These are phyloP conservation scores for Trypethelium eluteriae DNA, from an alignment of 495 filamentous ascomycete genomes.

Conservation along the genomic window DNA sequence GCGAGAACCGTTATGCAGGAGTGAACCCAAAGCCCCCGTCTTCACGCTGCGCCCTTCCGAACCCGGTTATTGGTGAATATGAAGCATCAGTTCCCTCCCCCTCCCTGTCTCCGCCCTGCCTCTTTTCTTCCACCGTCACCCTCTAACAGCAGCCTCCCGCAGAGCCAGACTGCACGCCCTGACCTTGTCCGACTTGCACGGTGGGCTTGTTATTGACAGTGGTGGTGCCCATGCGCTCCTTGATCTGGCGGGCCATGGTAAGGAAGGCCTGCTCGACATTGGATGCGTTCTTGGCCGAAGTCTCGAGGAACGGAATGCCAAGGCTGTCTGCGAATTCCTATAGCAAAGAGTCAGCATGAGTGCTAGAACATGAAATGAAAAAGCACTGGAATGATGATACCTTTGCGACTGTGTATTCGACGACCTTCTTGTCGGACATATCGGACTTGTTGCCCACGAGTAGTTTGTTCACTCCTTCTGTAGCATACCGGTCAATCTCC, in stretches of 20 bases:
- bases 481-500: slow-evolving; percentile 97
- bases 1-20: slow-evolving; percentile 8
- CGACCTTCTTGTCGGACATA: slow-evolving; percentile 99
- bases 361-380: not conserved
- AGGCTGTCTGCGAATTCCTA: slow-evolving; percentile 99
- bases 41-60: not conserved
- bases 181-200: slow-evolving; percentile 87
- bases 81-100: not conserved
- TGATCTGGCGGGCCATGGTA: slow-evolving; percentile 99
- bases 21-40: not conserved
- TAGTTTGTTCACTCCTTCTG: slow-evolving; percentile 98
- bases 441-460: slow-evolving; percentile 99
- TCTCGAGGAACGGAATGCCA: slow-evolving; percentile 98
- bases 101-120: not conserved
- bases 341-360: slow-evolving; percentile 9
- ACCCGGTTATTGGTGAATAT: not conserved
- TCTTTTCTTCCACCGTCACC: slow-evolving; percentile 18
- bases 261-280: slow-evolving; percentile 99
- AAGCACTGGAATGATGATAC: slow-evolving; percentile 42
- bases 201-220: slow-evolving; percentile 98
- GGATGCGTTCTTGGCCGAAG: slow-evolving; percentile 96
- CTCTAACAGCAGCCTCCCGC: slow-evolving; percentile 90
- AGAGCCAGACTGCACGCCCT: slow-evolving; percentile 86
- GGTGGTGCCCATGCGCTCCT: slow-evolving; percentile 97
- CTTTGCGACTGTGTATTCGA: slow-evolving; percentile 99